These are phyloP conservation scores for Plasmopara muralis DNA, from an alignment of 352 stramenopile species.

Conservation along the genomic window DNA sequence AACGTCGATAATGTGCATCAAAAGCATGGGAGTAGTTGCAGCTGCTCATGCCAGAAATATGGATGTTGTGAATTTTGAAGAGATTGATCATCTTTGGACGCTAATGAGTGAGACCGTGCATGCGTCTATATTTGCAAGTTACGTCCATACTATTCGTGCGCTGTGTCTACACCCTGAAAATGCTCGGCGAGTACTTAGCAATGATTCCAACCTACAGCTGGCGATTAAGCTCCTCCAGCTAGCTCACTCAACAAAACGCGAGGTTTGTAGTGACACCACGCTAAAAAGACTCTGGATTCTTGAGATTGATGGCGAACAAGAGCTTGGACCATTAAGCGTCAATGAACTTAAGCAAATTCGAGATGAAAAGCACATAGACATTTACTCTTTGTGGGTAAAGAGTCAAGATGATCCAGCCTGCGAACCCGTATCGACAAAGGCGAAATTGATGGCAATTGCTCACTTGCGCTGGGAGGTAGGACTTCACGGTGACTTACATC, in stretches of 20 bases:
- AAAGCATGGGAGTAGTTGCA: slow-evolving; percentile 56
- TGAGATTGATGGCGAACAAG: slow-evolving; percentile 24
- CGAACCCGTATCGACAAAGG: slow-evolving; percentile 20
- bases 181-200: slow-evolving; percentile 41
- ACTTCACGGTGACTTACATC: slow-evolving; percentile 39
- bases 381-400: slow-evolving; percentile 27
- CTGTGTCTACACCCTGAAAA: slow-evolving; percentile 47
- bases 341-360: slow-evolving; percentile 44
- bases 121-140: slow-evolving; percentile 39
- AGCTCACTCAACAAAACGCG: slow-evolving; percentile 38
- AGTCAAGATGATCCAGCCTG: slow-evolving; percentile 32
- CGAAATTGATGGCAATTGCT: slow-evolving; percentile 49
- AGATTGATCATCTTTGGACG: slow-evolving; percentile 57
- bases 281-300: slow-evolving; percentile 47
- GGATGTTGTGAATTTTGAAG: slow-evolving; percentile 50
- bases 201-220: slow-evolving; percentile 36
- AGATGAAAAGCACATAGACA: slow-evolving; percentile 21
- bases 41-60: slow-evolving; percentile 34
- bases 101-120: slow-evolving; percentile 65
- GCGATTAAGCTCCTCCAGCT: slow-evolving; percentile 62
- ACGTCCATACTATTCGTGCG: slow-evolving; percentile 52
- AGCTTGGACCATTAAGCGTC: slow-evolving; percentile 32
- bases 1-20: slow-evolving; percentile 53
- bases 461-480: slow-evolving; percentile 78
- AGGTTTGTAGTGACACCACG: slow-evolving; percentile 13